Percentiles rank a stretch among this genome's conserved stretches.
Evolutionary conservation across 805 yeast species (phyloP).

Genomic region (Ogataea neopini): DNA sequence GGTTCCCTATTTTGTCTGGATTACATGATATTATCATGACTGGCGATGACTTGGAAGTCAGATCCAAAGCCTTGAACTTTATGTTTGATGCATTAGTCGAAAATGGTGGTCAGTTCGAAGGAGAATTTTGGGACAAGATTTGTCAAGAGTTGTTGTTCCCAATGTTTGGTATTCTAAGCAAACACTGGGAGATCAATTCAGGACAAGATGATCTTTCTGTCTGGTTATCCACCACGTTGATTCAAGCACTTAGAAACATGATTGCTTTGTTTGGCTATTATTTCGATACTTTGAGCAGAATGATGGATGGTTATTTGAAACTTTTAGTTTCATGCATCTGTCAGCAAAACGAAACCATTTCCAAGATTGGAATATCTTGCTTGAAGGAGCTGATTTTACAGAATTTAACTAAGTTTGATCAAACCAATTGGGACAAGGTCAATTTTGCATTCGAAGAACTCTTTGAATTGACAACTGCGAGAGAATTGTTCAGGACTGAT

Average conservation of each 20-base stretch:
- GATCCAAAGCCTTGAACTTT: slow-evolving; percentile 82
- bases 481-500: slow-evolving; percentile 70
- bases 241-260: slow-evolving; percentile 90
- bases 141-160: slow-evolving; percentile 85
- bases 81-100: slow-evolving; percentile 80
- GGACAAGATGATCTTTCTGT: slow-evolving; percentile 86
- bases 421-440: slow-evolving; percentile 73
- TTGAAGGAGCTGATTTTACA: slow-evolving; percentile 76
- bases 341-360: slow-evolving; percentile 95
- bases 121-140: slow-evolving; percentile 78
- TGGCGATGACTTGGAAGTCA: slow-evolving; percentile 90
- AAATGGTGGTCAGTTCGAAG: slow-evolving; percentile 75
- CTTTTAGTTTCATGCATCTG: slow-evolving; percentile 85
- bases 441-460: slow-evolving; percentile 64
- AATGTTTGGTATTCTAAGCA: slow-evolving; percentile 76
- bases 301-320: slow-evolving; percentile 77
- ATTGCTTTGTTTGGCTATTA: slow-evolving; percentile 80
- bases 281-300: slow-evolving; percentile 70
- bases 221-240: slow-evolving; percentile 95
- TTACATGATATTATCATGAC: slow-evolving; percentile 89
- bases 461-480: slow-evolving; percentile 83
- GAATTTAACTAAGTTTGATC: slow-evolving; percentile 64
- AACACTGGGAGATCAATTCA: slow-evolving; percentile 70
- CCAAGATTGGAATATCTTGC: slow-evolving; percentile 91
- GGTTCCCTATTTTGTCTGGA: slow-evolving; percentile 87